Conservation (phyloP, 192 early-diverging fungal genomes). For the Entomortierella parvispora region DNA sequence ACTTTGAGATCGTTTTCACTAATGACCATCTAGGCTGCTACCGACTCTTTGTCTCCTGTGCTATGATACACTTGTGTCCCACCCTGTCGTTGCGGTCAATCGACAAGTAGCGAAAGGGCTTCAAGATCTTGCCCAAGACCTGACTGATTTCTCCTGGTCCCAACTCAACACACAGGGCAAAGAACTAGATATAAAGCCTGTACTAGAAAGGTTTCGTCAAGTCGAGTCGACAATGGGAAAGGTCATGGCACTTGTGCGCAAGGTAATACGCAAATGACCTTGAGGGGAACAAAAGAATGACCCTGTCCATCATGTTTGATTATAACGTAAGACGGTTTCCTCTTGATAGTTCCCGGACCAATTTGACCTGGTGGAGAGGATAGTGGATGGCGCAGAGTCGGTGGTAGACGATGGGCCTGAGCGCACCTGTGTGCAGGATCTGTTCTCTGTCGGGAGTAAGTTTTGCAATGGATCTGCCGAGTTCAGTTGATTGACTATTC, state of each 20-base stretch:
- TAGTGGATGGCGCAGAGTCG: constrained; percentile 55
- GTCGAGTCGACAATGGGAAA: constrained; percentile 55
- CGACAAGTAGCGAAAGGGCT: constrained; percentile 45
- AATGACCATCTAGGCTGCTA: constrained; percentile 60
- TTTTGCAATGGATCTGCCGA: no score
- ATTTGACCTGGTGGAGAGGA: constrained; percentile 58
- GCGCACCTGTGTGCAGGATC: constrained; percentile 61
- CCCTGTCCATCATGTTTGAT: background rate
- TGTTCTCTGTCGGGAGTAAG: constrained; percentile 58
- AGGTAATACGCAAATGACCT: no score
- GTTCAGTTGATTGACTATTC: no score
- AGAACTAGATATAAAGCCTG: constrained; percentile 20
- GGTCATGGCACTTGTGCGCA: constrained; percentile 57
- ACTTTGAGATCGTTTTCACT: constrained; percentile 3
- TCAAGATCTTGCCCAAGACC: constrained; percentile 40
- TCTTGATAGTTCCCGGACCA: constrained; percentile 67
- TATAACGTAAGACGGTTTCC: background rate
- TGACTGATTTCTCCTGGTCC: constrained; percentile 58
- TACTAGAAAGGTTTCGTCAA: constrained; percentile 45
- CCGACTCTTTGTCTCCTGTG: constrained; percentile 78
- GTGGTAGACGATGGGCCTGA: constrained; percentile 62
- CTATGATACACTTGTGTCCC: constrained; percentile 75
- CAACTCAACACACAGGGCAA: constrained; percentile 6
- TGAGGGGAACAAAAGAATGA: no score
- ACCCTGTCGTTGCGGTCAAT: constrained; percentile 59